A percentile compares a stretch with the other conserved stretches of the same genome.
Conservation (phyloP, 2,329 filamentous ascomycete species). For the Cercospora sojina region DNA sequence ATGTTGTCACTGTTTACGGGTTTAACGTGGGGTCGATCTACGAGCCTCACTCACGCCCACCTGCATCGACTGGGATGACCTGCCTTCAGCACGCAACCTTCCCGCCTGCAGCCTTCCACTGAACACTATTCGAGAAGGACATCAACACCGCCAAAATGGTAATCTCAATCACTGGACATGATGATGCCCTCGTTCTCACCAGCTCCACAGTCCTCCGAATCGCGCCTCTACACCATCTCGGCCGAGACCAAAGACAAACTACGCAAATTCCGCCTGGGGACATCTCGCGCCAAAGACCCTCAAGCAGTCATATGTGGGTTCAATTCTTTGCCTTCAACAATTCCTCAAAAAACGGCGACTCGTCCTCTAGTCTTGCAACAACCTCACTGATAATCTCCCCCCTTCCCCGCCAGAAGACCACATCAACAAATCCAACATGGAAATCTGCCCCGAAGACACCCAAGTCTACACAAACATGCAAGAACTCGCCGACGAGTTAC, state of each 20-base stretch:
- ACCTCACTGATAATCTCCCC: not conserved
- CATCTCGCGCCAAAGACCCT: slow-evolving; percentile 79
- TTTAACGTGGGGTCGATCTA: slow-evolving; percentile 1
- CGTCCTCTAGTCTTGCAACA: not conserved
- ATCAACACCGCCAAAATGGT: not conserved
- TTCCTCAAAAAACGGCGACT: not conserved
- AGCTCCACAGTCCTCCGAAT: slow-evolving; percentile 65
- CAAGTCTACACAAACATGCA: slow-evolving; percentile 79
- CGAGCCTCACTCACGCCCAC: slow-evolving; percentile 1
- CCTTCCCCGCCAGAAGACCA: slow-evolving; percentile 58
- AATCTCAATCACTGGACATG: not conserved
- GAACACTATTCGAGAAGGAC: not conserved
- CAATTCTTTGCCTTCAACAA: not conserved
- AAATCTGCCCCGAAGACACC: slow-evolving; percentile 79
- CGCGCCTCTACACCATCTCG: slow-evolving; percentile 88
- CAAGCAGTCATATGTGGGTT: slow-evolving; percentile 92
- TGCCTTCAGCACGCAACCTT: not conserved
- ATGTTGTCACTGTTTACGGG: slow-evolving; percentile 3
- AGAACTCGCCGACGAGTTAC: slow-evolving; percentile 82
- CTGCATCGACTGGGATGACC: not conserved
- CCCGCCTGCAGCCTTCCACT: not conserved
- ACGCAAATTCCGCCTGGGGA: slow-evolving; percentile 89
- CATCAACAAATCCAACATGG: slow-evolving; percentile 86
- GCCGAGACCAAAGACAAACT: slow-evolving; percentile 84
- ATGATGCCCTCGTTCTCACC: not conserved